Evolutionary conservation across 352 stramenopile genomes (phyloP).

Genomic region (Pilasporangium apinafurcum): DNA sequence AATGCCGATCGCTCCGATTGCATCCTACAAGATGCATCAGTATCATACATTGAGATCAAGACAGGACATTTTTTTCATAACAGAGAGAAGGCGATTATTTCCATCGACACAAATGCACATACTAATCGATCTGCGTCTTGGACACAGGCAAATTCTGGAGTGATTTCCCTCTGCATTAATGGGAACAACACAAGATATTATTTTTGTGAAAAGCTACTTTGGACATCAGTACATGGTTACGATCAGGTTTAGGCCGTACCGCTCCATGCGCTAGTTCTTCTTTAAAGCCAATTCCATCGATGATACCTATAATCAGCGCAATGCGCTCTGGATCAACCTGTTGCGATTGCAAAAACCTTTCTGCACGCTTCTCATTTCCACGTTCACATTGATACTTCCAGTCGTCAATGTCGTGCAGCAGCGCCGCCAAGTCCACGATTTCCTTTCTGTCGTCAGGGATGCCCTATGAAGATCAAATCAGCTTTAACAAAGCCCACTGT

Average conservation of each 20-base stretch:
- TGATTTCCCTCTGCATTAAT: conserved; percentile 8
- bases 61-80: too few relatives aligned
- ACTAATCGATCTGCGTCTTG: conserved; percentile 59
- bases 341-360: too few relatives aligned
- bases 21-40: conserved; percentile 37
- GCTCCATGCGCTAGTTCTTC: too few relatives aligned
- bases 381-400: conserved; percentile 60
- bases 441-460: conserved; percentile 50
- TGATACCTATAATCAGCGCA: too few relatives aligned
- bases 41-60: background rate
- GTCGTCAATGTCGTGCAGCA: conserved; percentile 90
- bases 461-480: conserved; percentile 15
- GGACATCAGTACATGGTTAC: too few relatives aligned
- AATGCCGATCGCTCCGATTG: conserved; percentile 88
- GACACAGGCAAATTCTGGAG: conserved; percentile 39
- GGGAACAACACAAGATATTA: too few relatives aligned
- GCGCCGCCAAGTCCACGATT: conserved; percentile 76
- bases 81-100: too few relatives aligned
- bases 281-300: too few relatives aligned
- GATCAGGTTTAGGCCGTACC: too few relatives aligned
- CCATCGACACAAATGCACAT: conserved; percentile 1
- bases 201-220: too few relatives aligned
- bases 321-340: too few relatives aligned
- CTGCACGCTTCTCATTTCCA: too few relatives aligned
- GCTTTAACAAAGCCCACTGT: background rate